These are phyloP conservation scores for Aspergillus cavernicola DNA, from an alignment of 495 filamentous ascomycete species.

Conservation along the genomic window DNA sequence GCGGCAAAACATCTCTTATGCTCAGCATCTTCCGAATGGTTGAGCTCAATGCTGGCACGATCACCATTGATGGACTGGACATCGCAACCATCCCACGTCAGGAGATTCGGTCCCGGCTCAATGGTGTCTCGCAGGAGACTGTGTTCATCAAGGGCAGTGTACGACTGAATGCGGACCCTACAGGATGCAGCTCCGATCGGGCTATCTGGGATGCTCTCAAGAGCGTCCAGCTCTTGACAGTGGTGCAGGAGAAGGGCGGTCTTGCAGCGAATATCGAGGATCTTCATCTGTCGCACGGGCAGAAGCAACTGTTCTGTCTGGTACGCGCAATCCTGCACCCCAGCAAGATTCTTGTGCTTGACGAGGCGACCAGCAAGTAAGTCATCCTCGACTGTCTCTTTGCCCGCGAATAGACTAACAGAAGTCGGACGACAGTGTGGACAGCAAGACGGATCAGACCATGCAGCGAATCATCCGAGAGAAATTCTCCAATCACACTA, in stretches of 20 bases:
- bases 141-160: conserved; percentile 48
- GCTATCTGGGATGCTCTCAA: conserved; percentile 37
- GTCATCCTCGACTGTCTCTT: too few relatives aligned
- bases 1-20: conserved; percentile 41
- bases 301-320: conserved; percentile 11
- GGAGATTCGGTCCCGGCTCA: conserved; percentile 30
- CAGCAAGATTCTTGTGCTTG: conserved; percentile 7
- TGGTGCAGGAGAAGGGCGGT: conserved; percentile 36
- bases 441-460: conserved; percentile 40
- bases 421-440: too few relatives aligned
- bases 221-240: conserved; percentile 35
- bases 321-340: conserved; percentile 8
- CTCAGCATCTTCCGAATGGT: conserved; percentile 43
- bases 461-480: conserved; percentile 48
- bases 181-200: conserved; percentile 17
- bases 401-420: too few relatives aligned
- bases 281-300: conserved; percentile 6
- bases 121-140: conserved; percentile 49
- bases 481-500: conserved; percentile 46
- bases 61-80: conserved; percentile 40
- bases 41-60: conserved; percentile 27
- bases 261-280: conserved; percentile 35
- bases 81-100: conserved; percentile 31
- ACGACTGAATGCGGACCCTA: conserved; percentile 45
- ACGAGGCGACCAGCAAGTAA: conserved; percentile 32